Evolutionary conservation across 345 rosid genomes (phyloP), one percentile per base, ranked within the genome.

Genomic region (Camelina sativa): DNA sequence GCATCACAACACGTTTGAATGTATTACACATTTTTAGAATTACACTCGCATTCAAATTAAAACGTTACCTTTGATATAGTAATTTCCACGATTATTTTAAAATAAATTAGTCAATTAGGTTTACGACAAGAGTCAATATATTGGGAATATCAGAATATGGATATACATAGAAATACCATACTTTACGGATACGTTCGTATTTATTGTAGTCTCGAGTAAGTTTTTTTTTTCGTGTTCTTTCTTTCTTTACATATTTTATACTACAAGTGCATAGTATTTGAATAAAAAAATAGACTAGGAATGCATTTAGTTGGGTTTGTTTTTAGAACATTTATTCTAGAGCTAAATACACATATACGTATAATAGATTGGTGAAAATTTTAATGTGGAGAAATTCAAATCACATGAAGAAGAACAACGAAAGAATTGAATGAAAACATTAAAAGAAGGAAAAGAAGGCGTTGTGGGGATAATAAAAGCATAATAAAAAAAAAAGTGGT

Each of bases 401-500:
- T 68, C 69, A 44, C 57, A 52, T 63, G 79, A 68, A 75, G 28
- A 44, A 12, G 43, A 56, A 64, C 3, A 73, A 73, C 2, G 58
- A 67, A 41, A 38, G 17, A 67, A 60, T 10, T 67, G 53, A 76
- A 68, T 61, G 74, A 41, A 75, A 75, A 67, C 56, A 68, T 60
- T 75, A 52, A 67, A 10, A 68, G 63, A 68, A 68, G 69, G 57
- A 52, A 67, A 10, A 68, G 63, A 68, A 68, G 69, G 57, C 15
- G 73, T 67, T 52, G 70, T 68, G 11, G 69, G 69, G 79, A 28
- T 61, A 17, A 74, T 10, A 47, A 57, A 47, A 23, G 70, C 48
- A 56, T 28, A 65, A 65, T 0, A 7, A 34, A 34, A 34, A 35
- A 57, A 66, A 5, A 56, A 32, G 16, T 16, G 37, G 8, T 16